These are phyloP conservation scores for Diospyros kaki DNA, from an alignment of 148 eudicot genomes.

Conservation along the genomic window DNA sequence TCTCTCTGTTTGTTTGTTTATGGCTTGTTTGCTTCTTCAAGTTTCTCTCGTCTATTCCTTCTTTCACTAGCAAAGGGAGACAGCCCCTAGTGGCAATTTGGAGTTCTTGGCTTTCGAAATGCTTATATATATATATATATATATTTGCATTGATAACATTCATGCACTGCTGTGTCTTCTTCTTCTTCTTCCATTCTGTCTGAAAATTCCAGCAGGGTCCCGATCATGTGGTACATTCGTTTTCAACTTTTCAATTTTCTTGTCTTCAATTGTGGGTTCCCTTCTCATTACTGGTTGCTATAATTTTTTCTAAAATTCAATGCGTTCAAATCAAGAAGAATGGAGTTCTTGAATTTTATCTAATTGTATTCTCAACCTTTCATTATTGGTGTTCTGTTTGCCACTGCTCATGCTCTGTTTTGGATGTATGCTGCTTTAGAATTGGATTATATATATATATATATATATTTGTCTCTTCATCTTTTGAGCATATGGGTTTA, in stretches of 20 bases:
- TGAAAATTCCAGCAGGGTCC: not conserved
- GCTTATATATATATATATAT: not conserved
- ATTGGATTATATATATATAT: no score
- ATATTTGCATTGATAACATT: not conserved
- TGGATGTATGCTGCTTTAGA: no score
- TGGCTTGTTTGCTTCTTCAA: not conserved
- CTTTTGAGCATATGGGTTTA: not conserved
- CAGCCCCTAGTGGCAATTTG: conserved; percentile 11
- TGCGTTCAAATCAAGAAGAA: not conserved
- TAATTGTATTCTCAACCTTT: not conserved
- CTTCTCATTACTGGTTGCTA: not conserved
- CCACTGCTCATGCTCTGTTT: not conserved
- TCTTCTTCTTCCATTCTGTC: not conserved
- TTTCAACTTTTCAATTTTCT: no score
- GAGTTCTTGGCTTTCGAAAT: not conserved
- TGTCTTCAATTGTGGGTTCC: no score
- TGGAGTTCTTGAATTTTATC: not conserved
- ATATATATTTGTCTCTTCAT: no score
- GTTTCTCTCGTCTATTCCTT: not conserved
- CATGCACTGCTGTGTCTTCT: not conserved
- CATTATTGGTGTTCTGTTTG: not conserved
- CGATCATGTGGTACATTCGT: no score
- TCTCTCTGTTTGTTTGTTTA: conserved; percentile 5
- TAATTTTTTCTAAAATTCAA: not conserved
- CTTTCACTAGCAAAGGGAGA: conserved; percentile 30